These are phyloP conservation scores for Claviceps pusilla DNA, from an alignment of 2,329 filamentous ascomycete genomes.

Conservation along the genomic window DNA sequence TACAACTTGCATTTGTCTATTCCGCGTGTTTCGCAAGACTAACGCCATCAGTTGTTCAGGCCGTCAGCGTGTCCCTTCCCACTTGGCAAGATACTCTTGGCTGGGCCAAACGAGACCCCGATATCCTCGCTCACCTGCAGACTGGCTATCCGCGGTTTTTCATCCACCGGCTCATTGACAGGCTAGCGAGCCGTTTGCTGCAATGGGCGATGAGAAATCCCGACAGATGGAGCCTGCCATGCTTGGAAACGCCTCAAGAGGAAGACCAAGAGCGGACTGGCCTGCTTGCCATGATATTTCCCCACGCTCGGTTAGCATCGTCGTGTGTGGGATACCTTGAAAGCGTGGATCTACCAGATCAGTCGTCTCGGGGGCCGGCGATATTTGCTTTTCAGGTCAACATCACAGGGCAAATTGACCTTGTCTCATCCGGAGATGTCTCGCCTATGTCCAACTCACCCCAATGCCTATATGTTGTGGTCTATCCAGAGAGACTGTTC, in stretches of 20 bases:
- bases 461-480: constrained; percentile 8
- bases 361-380: background rate
- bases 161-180: constrained; percentile 10
- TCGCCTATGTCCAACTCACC: background rate
- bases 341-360: background rate
- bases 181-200: constrained; percentile 10
- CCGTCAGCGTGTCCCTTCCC: constrained; percentile 17
- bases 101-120: constrained; percentile 12
- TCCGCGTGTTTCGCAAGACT: background rate
- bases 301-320: background rate
- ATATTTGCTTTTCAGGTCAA: background rate
- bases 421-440: background rate
- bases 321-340: constrained; percentile 10
- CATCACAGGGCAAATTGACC: background rate
- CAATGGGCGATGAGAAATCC: constrained; percentile 4
- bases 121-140: constrained; percentile 10
- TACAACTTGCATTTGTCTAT: background rate
- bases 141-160: constrained; percentile 17
- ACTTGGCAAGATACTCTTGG: constrained; percentile 13
- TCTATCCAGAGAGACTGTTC: constrained; percentile 7
- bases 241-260: background rate
- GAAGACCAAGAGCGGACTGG: background rate
- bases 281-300: constrained; percentile 6
- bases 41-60: constrained; percentile 6
- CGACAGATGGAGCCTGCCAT: background rate